A percentile compares a stretch with the other conserved stretches of the same genome.
phyloP scores from a whole-genome alignment of 441 rosid genomes.

The Isatis lusitanica region DNA sequence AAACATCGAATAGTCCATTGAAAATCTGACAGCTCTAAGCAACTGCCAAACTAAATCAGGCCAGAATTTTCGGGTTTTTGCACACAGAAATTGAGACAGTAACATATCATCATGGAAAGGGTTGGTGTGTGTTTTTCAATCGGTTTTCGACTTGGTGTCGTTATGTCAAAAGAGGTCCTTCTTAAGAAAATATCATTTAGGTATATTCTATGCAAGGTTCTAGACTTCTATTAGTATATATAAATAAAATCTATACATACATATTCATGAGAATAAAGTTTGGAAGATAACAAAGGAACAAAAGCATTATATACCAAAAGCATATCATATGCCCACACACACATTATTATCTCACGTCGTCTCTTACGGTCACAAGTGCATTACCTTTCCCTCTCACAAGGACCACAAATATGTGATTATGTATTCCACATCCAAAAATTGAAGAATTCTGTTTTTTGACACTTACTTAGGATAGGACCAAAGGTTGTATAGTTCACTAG shows the following conservation, averaged over 20 bases:
- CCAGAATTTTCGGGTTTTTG: slow-evolving; percentile 28
- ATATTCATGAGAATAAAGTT: slow-evolving; percentile 13
- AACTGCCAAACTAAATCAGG: slow-evolving; percentile 32
- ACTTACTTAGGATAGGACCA: slow-evolving; percentile 17
- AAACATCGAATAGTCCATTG: slow-evolving; percentile 7
- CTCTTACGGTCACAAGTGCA: slow-evolving; percentile 19
- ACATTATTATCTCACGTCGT: slow-evolving; percentile 25
- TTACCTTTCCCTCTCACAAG: slow-evolving; percentile 30
- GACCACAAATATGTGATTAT: slow-evolving; percentile 32
- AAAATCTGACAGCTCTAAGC: slow-evolving; percentile 21
- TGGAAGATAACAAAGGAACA: slow-evolving; percentile 30
- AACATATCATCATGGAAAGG: slow-evolving; percentile 22
- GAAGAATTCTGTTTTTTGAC: slow-evolving; percentile 1
- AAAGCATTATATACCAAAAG: slow-evolving; percentile 31
- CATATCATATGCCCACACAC: slow-evolving; percentile 36
- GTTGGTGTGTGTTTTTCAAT: slow-evolving; percentile 30
- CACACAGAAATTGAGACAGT: slow-evolving; percentile 33
- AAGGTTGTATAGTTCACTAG: slow-evolving; percentile 13
- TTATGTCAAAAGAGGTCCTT: slow-evolving; percentile 19
- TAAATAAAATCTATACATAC: background rate
- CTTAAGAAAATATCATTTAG: slow-evolving; percentile 29
- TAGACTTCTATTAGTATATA: slow-evolving; percentile 13
- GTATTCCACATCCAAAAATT: slow-evolving; percentile 15
- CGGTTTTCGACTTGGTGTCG: slow-evolving; percentile 29
- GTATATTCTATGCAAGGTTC: slow-evolving; percentile 37